Base-by-base conservation (phyloP, 2,329 filamentous ascomycete genomes). In the Orbilia brochopaga region DNA sequence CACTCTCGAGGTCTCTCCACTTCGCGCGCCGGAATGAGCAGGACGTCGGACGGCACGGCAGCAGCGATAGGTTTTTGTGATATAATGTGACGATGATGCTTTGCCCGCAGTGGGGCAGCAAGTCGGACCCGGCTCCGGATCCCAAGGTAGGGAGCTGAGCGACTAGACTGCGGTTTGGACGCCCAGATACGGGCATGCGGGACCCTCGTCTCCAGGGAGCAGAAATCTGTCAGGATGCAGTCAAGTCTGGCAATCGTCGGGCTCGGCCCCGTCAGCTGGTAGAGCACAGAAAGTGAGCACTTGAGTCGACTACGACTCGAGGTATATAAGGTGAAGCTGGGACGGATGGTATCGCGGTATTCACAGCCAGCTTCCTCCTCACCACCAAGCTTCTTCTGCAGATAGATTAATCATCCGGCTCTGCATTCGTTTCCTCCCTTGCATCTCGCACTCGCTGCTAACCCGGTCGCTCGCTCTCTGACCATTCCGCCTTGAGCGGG, bases 81-180 rank as follows among this genome's bases (percentile, higher is more conserved):
- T 50, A 21, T 44, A 5, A n/a, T 8, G n/a, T 52, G 37, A 53
- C 62, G 57, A 58, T 69, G 44, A 50, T 52, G 40, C 56, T 40
- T 40, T 42, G 35, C 40, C 48, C 58, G 58, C 58, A 24, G 65
- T 63, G 65, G 64, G 65, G 37, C 37, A 42, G 27, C 27, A 32
- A n/a, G 27, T 32, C 8, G 27, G 8, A 32, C 27, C 27, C 37
- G 37, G 65, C 65, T 50, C 56, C 54, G 58, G 50, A 54, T 58
- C 65, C 64, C 58, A 63, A 52, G 58, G 19, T 35, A 53, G 19
- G 30, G 37, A 69, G 65, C 65, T 69, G 65, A 63, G 53, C 52
- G 57, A 46, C 57, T 52, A 51, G 61, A 53, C 58, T 69, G 58
- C 65, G 37, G 54, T 61, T 69, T 63, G 52, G 62, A 58, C 65